Evolutionary conservation across 352 stramenopile species (phyloP).

Genomic region (Phytophthora tubulina): DNA sequence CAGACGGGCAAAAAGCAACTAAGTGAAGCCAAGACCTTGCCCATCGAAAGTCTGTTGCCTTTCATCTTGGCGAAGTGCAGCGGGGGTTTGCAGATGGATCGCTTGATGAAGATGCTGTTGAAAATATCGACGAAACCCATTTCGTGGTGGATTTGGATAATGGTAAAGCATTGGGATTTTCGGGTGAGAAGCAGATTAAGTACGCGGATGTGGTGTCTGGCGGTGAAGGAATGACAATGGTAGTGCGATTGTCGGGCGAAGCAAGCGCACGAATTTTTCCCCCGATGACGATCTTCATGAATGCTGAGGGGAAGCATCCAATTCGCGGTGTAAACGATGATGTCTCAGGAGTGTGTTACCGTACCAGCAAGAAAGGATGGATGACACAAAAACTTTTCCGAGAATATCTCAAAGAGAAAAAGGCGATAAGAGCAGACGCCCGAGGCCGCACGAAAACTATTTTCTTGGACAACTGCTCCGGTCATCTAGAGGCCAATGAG

Average conservation of each 20-base stretch:
- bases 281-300: constrained; percentile 5
- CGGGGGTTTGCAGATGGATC: neutral
- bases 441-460: neutral
- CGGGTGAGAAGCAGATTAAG: neutral
- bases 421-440: neutral
- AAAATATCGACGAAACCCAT: neutral
- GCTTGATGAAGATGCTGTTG: neutral
- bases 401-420: neutral
- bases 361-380: constrained; percentile 9
- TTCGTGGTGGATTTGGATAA: neutral
- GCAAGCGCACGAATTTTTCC: neutral
- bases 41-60: neutral
- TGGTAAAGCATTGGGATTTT: neutral
- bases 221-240: neutral
- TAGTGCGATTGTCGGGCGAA: neutral
- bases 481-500: neutral
- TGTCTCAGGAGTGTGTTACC: constrained; percentile 1
- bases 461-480: neutral
- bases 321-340: constrained; percentile 2
- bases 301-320: constrained; percentile 5
- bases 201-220: neutral
- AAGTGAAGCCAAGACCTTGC: neutral
- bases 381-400: constrained; percentile 11
- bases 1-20: neutral
- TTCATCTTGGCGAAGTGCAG: neutral